A percentile compares a stretch with the other conserved stretches of the same genome.
phyloP scores from a whole-genome alignment of 2,329 filamentous ascomycete genomes.

The Aspergillus versicolor region DNA sequence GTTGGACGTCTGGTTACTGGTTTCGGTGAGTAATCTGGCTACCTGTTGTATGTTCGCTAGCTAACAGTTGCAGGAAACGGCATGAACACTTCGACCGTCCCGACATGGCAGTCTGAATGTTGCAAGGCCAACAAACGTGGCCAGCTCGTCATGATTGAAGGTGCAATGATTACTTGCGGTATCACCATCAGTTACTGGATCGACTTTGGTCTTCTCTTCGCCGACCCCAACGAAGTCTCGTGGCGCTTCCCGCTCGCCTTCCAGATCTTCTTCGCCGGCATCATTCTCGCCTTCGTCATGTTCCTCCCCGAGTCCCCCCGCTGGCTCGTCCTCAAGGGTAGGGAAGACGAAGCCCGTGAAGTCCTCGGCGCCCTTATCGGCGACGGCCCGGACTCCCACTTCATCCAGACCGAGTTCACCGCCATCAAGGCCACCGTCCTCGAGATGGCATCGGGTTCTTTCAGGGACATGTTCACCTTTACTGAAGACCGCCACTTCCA shows the following conservation, averaged over 20 bases:
- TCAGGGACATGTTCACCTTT: conserved; percentile 60
- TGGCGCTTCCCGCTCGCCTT: conserved; percentile 60
- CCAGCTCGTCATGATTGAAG: conserved; percentile 55
- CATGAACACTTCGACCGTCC: conserved; percentile 54
- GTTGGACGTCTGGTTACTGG: conserved; percentile 53
- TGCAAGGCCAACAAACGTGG: conserved; percentile 52
- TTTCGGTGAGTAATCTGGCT: conserved; percentile 35
- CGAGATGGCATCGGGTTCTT: conserved; percentile 51
- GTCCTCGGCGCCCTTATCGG: conserved; percentile 50
- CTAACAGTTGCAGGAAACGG: conserved; percentile 36
- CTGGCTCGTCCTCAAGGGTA: conserved; percentile 58
- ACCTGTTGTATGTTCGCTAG: neutral
- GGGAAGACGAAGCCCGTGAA: conserved; percentile 51
- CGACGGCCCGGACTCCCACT: conserved; percentile 45
- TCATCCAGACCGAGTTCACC: conserved; percentile 48
- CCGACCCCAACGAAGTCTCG: conserved; percentile 48
- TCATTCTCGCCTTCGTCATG: conserved; percentile 51
- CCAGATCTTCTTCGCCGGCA: conserved; percentile 56
- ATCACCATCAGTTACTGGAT: conserved; percentile 54
- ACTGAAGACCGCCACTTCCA: conserved; percentile 57
- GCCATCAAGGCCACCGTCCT: conserved; percentile 56
- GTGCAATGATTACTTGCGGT: conserved; percentile 52
- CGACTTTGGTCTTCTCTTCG: conserved; percentile 53
- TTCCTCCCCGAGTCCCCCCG: conserved; percentile 58
- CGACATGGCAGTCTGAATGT: conserved; percentile 54